Evolutionary conservation across 306 rosid species (phyloP).

Genomic region (Notholithocarpus densiflorus): DNA sequence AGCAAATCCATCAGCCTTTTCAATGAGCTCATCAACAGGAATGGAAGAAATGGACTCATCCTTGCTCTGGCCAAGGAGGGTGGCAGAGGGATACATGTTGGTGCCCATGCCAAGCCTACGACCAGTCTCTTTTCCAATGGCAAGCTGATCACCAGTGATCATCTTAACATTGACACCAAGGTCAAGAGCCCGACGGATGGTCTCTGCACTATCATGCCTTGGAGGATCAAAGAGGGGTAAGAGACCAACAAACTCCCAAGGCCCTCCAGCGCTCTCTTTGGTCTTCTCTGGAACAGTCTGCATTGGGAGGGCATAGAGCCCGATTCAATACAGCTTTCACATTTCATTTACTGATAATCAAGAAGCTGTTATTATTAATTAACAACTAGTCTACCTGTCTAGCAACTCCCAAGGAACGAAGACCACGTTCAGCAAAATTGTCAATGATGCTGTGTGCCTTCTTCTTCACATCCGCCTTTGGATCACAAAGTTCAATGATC

Average conservation of each 20-base stretch:
- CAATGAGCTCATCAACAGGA: slow-evolving; percentile 83
- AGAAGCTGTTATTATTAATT: background rate
- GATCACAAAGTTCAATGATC: slow-evolving; percentile 79
- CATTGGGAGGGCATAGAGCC: background rate
- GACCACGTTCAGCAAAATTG: slow-evolving; percentile 70
- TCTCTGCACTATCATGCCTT: slow-evolving; percentile 96
- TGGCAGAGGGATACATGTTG: slow-evolving; percentile 91
- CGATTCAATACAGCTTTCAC: background rate
- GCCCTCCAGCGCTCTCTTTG: slow-evolving; percentile 70
- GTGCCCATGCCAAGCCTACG: slow-evolving; percentile 99
- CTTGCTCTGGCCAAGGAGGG: slow-evolving; percentile 70
- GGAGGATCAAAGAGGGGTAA: slow-evolving; percentile 96
- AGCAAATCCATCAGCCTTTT: slow-evolving; percentile 95
- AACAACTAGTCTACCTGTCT: slow-evolving; percentile 55
- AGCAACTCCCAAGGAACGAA: slow-evolving; percentile 74
- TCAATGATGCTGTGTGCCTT: slow-evolving; percentile 64
- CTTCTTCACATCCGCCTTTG: slow-evolving; percentile 48
- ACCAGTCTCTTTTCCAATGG: slow-evolving; percentile 92
- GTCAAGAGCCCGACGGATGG: slow-evolving; percentile 88
- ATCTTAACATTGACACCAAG: slow-evolving; percentile 93
- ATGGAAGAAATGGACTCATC: slow-evolving; percentile 62
- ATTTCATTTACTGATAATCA: background rate
- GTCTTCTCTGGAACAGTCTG: slow-evolving; percentile 67
- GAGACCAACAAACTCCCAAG: slow-evolving; percentile 86
- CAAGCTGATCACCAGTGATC: slow-evolving; percentile 98